Conservation (phyloP, 2,329 filamentous ascomycete species). For the Penicillium sp. region DNA sequence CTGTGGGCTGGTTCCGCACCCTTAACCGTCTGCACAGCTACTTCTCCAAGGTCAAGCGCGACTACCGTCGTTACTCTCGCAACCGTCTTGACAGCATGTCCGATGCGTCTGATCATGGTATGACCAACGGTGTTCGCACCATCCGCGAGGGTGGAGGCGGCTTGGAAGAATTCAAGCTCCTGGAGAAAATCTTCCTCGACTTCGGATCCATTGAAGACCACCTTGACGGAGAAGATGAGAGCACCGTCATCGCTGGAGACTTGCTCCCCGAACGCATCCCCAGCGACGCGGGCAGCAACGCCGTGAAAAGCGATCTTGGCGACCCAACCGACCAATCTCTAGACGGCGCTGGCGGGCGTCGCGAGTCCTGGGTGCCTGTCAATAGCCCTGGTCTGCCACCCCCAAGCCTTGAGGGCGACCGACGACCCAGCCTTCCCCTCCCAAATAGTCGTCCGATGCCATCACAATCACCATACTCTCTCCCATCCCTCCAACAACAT, state of each 20-base stretch:
- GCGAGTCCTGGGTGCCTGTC: constrained; percentile 44
- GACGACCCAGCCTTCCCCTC: constrained; percentile 39
- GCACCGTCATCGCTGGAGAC: constrained; percentile 20
- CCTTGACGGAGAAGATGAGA: constrained; percentile 38
- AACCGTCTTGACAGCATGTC: constrained; percentile 29
- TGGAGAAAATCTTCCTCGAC: constrained; percentile 43
- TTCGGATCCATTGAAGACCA: constrained; percentile 42
- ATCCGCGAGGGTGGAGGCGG: constrained; percentile 35
- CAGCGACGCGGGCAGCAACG: constrained; percentile 42
- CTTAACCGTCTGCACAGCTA: constrained; percentile 43
- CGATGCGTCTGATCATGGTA: constrained; percentile 27
- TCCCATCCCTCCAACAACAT: constrained; percentile 36
- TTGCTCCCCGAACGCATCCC: constrained; percentile 30
- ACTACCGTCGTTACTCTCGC: constrained; percentile 37
- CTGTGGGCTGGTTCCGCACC: constrained; percentile 45
- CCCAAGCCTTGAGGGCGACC: constrained; percentile 32
- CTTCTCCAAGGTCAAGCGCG: constrained; percentile 40
- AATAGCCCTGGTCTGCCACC: constrained; percentile 37
- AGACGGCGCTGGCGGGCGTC: constrained; percentile 34
- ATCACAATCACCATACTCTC: constrained; percentile 34
- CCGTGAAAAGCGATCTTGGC: constrained; percentile 41
- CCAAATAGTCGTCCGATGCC: constrained; percentile 35
- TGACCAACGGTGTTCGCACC: constrained; percentile 29
- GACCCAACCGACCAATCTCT: constrained; percentile 29
- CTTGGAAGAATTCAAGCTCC: constrained; percentile 40